phyloP scores from a whole-genome alignment of 2,329 filamentous ascomycete genomes.

The Trichoderma brevicompactum region DNA sequence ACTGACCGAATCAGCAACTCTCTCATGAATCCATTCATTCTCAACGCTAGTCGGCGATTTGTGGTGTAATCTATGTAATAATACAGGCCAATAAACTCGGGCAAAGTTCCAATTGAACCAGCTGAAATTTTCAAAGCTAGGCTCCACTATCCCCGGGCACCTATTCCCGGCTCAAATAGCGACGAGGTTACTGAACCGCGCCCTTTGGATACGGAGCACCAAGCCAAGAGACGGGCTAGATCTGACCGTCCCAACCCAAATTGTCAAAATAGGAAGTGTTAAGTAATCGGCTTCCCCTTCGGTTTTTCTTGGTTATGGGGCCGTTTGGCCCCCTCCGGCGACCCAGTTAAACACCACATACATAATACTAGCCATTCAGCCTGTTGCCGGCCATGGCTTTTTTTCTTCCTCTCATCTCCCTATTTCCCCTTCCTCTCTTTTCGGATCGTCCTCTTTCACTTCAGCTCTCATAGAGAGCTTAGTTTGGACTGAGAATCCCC shows the following conservation, averaged over 20 bases:
- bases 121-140: background rate
- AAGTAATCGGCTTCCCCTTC: slow-evolving; percentile 9
- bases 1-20: too few species aligned
- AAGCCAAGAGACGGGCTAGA: slow-evolving; percentile 5
- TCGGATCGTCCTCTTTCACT: background rate
- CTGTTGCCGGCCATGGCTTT: background rate
- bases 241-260: slow-evolving; percentile 9
- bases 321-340: slow-evolving; percentile 7
- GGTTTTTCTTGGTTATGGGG: background rate
- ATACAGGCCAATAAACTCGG: background rate
- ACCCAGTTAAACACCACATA: slow-evolving; percentile 8
- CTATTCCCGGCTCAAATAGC: background rate
- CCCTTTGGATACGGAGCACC: background rate
- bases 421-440: background rate
- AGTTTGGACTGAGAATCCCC: background rate
- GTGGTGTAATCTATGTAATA: too few species aligned
- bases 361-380: background rate
- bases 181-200: background rate
- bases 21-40: too few species aligned
- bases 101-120: background rate
- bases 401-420: background rate
- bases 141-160: background rate
- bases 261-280: slow-evolving; percentile 8
- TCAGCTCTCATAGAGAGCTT: background rate
- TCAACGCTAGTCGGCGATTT: too few species aligned